Evolutionary conservation across 2,329 filamentous ascomycete species (phyloP), one percentile per base, ranked within the genome.

Genomic region (Albifimbria verrucaria): DNA sequence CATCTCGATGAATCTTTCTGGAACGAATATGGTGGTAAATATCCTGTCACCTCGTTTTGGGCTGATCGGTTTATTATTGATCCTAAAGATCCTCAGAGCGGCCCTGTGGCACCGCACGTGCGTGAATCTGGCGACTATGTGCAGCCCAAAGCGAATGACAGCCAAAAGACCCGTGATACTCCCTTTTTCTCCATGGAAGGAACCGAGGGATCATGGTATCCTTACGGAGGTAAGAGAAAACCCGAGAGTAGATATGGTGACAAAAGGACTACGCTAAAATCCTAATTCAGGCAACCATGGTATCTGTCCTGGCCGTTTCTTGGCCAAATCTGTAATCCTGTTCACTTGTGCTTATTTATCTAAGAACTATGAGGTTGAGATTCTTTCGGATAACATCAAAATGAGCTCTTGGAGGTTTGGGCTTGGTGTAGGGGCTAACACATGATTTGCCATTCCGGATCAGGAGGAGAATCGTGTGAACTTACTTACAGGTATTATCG

Each of bases 351-450:
- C 28, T 36, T n/a, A 36, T 9, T n/a, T 36, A 10, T 36, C 28
- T n/a, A 36, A n/a, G 28, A n/a, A 36, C n/a, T 36, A 36, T n/a
- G 28, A 36, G 10, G n/a, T 36, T 36, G 28, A 55, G n/a, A n/a
- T 36, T n/a, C 28, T 36, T n/a, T 36, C 28, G 28, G 28, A 36
- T n/a, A 36, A 36, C 10, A 10, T 36, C 10, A n/a, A 36, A 36
- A 36, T 36, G 28, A 36, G 28, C 28, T 36, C 28, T 10, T 36
- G 28, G 28, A 36, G 28, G 28, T 36, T 36, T n/a, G 28, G 28
- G n/a, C 28, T 36, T 36, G 28, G 28, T n/a, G 28, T 36, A 10
- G 28, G 28, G n/a, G 10, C n/a, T 36, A n/a, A 36, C 28, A n/a
- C 28, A 36, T 36, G 28, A 36, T 9, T n/a, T 36, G 10, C 28